Conservation (phyloP, 768 basidiomycete genomes). For the Psilocybe sp. region DNA sequence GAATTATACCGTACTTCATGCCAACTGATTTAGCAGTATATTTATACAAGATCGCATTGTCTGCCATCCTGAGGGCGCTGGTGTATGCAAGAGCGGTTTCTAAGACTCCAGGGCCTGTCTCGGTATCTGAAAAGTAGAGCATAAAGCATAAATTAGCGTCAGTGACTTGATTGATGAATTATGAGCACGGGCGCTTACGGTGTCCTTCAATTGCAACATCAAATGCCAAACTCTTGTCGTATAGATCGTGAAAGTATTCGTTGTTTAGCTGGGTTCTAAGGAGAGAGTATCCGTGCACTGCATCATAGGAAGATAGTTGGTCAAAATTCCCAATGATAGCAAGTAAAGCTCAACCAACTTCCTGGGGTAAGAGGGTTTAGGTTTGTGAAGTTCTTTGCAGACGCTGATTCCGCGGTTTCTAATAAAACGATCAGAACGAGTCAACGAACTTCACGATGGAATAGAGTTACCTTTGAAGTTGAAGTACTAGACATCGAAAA, state of each 20-base stretch:
- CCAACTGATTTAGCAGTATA: slow-evolving; percentile 89
- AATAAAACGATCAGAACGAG: slow-evolving; percentile 8
- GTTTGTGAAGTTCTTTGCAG: slow-evolving; percentile 73
- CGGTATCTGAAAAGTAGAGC: slow-evolving; percentile 61
- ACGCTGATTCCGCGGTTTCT: slow-evolving; percentile 80
- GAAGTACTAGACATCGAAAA: slow-evolving; percentile 57
- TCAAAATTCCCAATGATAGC: neutral
- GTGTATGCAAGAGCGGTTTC: slow-evolving; percentile 90
- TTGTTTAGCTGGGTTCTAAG: slow-evolving; percentile 88
- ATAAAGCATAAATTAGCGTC: neutral
- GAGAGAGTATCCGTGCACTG: slow-evolving; percentile 97
- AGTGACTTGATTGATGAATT: neutral
- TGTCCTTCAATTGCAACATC: slow-evolving; percentile 84
- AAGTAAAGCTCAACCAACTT: slow-evolving; percentile 53
- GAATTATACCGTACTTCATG: slow-evolving; percentile 82
- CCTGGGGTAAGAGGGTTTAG: slow-evolving; percentile 87
- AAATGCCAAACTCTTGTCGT: slow-evolving; percentile 71
- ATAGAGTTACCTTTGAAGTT: slow-evolving; percentile 73
- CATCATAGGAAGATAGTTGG: slow-evolving; percentile 4
- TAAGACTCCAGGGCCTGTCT: slow-evolving; percentile 87
- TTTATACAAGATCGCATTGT: slow-evolving; percentile 93
- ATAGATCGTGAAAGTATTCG: slow-evolving; percentile 86
- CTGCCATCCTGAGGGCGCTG: slow-evolving; percentile 76
- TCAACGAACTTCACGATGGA: neutral
- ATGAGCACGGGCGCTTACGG: slow-evolving; percentile 43